Conservation (phyloP, 2,329 filamentous ascomycete genomes). For the Fusarium luffae region DNA sequence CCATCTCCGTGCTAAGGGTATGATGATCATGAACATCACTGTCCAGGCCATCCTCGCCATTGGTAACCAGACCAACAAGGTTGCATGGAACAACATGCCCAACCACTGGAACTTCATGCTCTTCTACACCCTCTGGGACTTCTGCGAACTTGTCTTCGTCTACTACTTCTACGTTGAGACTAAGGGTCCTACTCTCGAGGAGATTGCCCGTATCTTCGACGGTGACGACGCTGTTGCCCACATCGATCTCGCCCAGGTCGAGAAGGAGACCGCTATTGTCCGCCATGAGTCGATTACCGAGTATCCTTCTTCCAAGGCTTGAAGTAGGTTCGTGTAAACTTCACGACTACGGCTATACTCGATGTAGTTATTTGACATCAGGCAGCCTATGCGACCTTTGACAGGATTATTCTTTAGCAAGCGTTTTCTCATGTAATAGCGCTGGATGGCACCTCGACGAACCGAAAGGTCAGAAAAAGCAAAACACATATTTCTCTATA, state of each 20-base stretch:
- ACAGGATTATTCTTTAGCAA: slow-evolving; percentile 15
- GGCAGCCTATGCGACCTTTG: slow-evolving; percentile 1
- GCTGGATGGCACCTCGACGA: slow-evolving; percentile 9
- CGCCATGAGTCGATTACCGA: slow-evolving; percentile 43
- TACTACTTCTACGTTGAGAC: slow-evolving; percentile 78
- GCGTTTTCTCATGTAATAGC: slow-evolving; percentile 25
- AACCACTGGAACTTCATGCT: slow-evolving; percentile 74
- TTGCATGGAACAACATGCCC: slow-evolving; percentile 69
- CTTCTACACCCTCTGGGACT: slow-evolving; percentile 73
- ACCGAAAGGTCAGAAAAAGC: slow-evolving; percentile 4
- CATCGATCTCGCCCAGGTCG: slow-evolving; percentile 65
- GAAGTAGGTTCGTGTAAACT: not conserved
- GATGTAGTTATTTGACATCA: not conserved
- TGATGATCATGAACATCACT: slow-evolving; percentile 73
- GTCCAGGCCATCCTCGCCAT: slow-evolving; percentile 71
- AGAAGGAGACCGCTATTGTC: slow-evolving; percentile 59
- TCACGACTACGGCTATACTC: not conserved
- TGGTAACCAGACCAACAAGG: slow-evolving; percentile 71
- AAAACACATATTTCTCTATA: not conserved
- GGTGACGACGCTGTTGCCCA: slow-evolving; percentile 68
- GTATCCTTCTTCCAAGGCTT: slow-evolving; percentile 33
- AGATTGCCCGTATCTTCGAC: slow-evolving; percentile 73
- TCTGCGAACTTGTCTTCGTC: slow-evolving; percentile 69
- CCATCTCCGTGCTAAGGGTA: slow-evolving; percentile 66
- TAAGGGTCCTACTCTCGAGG: slow-evolving; percentile 74